phyloP scores from a whole-genome alignment of 1,284 basidiomycete species.

The Malassezia arunalokei region DNA sequence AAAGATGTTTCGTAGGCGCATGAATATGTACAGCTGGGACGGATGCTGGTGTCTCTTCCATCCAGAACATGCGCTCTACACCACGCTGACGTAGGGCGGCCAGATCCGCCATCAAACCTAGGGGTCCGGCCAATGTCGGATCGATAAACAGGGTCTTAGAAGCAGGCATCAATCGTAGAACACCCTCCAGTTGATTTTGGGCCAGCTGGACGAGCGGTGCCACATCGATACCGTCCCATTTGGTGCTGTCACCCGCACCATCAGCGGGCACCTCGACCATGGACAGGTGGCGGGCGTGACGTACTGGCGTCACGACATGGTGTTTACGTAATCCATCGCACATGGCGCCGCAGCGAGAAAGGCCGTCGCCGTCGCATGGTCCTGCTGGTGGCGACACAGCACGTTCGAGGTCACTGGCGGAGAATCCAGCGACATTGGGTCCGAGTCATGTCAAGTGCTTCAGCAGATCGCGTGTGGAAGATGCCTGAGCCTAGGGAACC shows the following conservation, averaged over 20 bases:
- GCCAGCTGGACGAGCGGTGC: slow-evolving; percentile 20
- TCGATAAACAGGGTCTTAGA: slow-evolving; percentile 90
- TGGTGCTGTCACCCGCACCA: too few species aligned
- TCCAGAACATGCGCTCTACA: slow-evolving; percentile 99
- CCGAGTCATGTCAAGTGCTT: background rate
- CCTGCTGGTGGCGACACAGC: background rate
- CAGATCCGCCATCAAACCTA: slow-evolving; percentile 85
- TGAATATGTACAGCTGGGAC: slow-evolving; percentile 45
- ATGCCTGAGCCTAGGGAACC: slow-evolving; percentile 11
- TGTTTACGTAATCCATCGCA: background rate
- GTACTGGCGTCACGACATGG: background rate
- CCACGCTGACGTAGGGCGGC: slow-evolving; percentile 89
- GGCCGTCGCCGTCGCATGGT: background rate
- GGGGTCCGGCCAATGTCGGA: slow-evolving; percentile 70
- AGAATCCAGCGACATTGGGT: background rate
- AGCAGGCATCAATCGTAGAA: slow-evolving; percentile 30
- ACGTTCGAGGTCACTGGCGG: background rate
- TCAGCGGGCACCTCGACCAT: background rate
- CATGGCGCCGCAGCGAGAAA: background rate
- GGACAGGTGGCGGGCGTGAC: background rate
- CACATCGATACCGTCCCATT: slow-evolving; percentile 5
- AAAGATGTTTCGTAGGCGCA: slow-evolving; percentile 72
- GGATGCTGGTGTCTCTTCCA: slow-evolving; percentile 53
- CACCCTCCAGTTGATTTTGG: slow-evolving; percentile 21
- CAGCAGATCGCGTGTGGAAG: background rate